Conservation (phyloP, 169 alveolate genomes). For the Eimeria maxima region DNA sequence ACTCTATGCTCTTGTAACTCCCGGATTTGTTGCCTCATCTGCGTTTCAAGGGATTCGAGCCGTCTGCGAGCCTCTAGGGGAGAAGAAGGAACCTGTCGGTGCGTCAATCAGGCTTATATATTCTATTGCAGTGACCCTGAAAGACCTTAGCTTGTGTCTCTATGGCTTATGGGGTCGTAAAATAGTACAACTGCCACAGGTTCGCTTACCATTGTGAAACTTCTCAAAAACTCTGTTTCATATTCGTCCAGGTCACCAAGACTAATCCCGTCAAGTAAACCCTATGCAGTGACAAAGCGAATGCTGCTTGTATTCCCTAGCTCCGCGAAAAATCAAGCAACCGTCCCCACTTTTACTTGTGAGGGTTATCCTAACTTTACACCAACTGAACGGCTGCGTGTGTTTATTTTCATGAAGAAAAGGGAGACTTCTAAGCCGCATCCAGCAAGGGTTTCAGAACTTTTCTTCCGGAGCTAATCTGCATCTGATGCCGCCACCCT, state of each 20-base stretch:
- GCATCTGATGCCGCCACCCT: background rate
- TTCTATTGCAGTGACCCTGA: background rate
- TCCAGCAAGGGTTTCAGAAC: background rate
- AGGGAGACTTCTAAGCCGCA: background rate
- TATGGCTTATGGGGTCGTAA: background rate
- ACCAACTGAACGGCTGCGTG: background rate
- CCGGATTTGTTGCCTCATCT: background rate
- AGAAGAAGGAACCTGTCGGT: constrained; percentile 9
- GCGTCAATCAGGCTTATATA: background rate
- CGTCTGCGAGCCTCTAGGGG: constrained; percentile 19
- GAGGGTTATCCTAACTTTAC: background rate
- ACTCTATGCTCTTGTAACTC: background rate
- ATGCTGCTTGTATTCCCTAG: background rate
- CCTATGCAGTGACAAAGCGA: constrained; percentile 25
- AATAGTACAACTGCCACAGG: background rate
- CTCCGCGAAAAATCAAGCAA: background rate
- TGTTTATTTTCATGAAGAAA: background rate
- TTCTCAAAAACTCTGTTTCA: constrained; percentile 39
- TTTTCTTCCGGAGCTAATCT: background rate
- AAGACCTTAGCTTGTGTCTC: background rate
- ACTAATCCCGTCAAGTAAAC: background rate
- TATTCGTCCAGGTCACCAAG: background rate
- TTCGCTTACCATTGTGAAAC: constrained; percentile 16
- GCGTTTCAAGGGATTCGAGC: constrained; percentile 19
- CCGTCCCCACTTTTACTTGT: background rate